Conservation (phyloP, 805 yeast genomes). For the Saccharomycopsis guyanensis region DNA sequence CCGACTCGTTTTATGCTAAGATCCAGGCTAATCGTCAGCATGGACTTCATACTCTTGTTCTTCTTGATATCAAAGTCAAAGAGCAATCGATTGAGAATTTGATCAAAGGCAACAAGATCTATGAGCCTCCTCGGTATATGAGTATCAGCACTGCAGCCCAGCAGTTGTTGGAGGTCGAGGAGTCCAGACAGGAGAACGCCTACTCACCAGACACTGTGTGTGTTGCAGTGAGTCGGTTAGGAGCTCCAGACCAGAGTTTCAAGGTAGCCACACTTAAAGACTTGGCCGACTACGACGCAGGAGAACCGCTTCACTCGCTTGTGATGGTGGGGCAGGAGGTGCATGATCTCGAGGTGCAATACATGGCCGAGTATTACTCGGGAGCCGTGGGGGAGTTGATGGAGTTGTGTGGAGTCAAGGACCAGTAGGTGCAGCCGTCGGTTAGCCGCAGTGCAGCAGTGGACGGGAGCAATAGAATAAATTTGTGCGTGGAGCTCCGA, state of each 20-base stretch:
- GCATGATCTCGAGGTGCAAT: constrained; percentile 88
- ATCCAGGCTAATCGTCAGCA: constrained; percentile 81
- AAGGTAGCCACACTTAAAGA: constrained; percentile 79
- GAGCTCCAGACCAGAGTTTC: constrained; percentile 76
- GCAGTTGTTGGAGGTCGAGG: constrained; percentile 85
- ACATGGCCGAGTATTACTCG: constrained; percentile 66
- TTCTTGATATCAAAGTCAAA: constrained; percentile 90
- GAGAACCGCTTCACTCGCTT: constrained; percentile 90
- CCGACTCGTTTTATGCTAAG: constrained; percentile 90
- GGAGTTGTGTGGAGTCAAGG: background rate
- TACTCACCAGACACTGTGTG: constrained; percentile 87
- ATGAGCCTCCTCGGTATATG: constrained; percentile 98
- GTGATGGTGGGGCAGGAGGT: constrained; percentile 88
- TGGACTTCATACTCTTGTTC: constrained; percentile 84
- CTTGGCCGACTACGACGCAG: constrained; percentile 76
- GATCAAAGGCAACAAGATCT: constrained; percentile 85
- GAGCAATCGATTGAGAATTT: constrained; percentile 92
- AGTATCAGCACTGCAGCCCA: constrained; percentile 80
- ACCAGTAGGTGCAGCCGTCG: too few relatives aligned
- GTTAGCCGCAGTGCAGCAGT: too few relatives aligned
- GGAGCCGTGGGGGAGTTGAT: constrained; percentile 37
- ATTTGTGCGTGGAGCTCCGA: too few relatives aligned
- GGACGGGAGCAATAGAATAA: too few relatives aligned
- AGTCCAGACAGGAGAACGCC: constrained; percentile 62
- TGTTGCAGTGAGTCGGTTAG: constrained; percentile 86